Evolutionary conservation across 73 alveolate species (phyloP).

Genomic region (Uronychia binucleata): DNA sequence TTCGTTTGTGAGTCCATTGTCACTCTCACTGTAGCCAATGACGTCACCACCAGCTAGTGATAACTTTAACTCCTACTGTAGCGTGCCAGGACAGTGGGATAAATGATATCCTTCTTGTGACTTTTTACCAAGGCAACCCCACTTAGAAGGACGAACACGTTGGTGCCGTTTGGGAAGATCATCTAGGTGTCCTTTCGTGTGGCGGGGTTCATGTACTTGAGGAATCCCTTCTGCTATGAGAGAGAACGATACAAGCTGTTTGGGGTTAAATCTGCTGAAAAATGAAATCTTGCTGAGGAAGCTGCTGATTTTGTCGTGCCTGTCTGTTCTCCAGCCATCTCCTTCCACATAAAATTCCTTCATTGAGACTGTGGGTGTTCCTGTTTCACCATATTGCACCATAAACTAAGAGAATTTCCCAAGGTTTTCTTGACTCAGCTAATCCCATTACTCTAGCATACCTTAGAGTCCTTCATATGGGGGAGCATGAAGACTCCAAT

Average conservation of each 20-base stretch:
- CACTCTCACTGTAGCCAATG: constrained; percentile 23
- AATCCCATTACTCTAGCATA: too few relatives aligned
- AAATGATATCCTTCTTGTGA: constrained; percentile 28
- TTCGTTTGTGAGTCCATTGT: constrained; percentile 31
- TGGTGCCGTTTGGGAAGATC: constrained; percentile 19
- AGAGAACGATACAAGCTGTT: constrained; percentile 6
- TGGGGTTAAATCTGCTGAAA: constrained; percentile 23
- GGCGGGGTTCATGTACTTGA: constrained; percentile 25
- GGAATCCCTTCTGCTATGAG: constrained; percentile 16
- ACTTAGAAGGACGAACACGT: constrained; percentile 16
- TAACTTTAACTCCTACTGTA: neutral
- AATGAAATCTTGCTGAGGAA: constrained; percentile 18
- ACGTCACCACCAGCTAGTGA: constrained; percentile 17
- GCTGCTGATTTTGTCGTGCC: constrained; percentile 8
- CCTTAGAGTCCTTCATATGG: constrained; percentile 4
- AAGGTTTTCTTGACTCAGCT: too few relatives aligned
- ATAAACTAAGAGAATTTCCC: too few relatives aligned
- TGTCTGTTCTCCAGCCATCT: constrained; percentile 55
- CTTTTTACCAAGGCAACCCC: constrained; percentile 23
- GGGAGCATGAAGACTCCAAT: constrained; percentile 26
- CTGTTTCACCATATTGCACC: constrained; percentile 1
- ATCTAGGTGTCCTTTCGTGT: constrained; percentile 10
- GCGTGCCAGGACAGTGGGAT: constrained; percentile 31
- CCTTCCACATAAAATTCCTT: constrained; percentile 12
- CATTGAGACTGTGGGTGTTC: constrained; percentile 12